Base-by-base conservation (phyloP, 108 stramenopile species). In the Asterionellopsis glacialis region DNA sequence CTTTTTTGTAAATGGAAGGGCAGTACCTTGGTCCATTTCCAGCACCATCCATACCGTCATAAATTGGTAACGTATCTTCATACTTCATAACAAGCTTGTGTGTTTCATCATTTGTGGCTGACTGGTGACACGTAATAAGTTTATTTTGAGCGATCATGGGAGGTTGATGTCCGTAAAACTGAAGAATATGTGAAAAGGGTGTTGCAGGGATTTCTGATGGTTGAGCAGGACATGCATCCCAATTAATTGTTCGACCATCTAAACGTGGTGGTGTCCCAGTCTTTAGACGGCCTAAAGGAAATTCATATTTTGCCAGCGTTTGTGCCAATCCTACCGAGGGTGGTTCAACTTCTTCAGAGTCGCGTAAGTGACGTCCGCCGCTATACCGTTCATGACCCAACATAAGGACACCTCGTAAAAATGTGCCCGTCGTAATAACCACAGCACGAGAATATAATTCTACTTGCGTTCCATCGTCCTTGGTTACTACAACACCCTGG, bases 361-460 rank as follows among this genome's bases (percentile, higher is more conserved):
- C 94, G 18, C 96, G 70, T 43, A 97, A 65, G 67, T 96, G 95
- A 19, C 98, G 70, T 0, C 98, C 98, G 1, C 96, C 98, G 47
- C 82, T 72, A 65, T 95, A 96, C 47, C 91, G 69, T 28, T 94
- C 90, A 51, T 85, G 71, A 13, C 92, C 91, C 45, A 90, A 66
- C 82, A 91, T 87, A 14, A 91, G 65, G 7, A 89, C 79, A 27
- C 98, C 98, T 16, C 97, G 71, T 21, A 99, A 74, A 72, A 99
- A 99, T 11, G 98, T 99, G 3, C 98, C 98, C 9, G 98, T 99
- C 18, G 98, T 99, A 41, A 99, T 83, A 9, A 99, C 95, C 15
- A 96, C 95, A 16, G 83, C 71, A 21, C 69, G 41, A 16, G 84
- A 61, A 56, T 55, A 45, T 41, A 97, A 73, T 64, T 84, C 80